Percentiles rank a stretch among this genome's conserved stretches.
These are phyloP conservation scores for Salvia hispanica DNA, from an alignment of 257 asterid genomes.

Conservation along the genomic window DNA sequence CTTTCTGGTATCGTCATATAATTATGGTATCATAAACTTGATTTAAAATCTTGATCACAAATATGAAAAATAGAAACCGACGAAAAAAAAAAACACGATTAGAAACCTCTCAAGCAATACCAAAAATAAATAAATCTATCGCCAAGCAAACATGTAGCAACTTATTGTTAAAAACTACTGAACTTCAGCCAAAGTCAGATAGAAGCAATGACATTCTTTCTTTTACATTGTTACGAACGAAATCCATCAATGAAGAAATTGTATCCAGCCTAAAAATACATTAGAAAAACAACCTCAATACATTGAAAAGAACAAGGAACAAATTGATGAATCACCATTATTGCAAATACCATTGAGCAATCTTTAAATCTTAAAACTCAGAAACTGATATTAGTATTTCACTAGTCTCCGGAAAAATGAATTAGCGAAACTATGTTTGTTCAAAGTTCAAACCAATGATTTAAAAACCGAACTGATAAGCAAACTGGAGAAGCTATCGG, in stretches of 20 bases:
- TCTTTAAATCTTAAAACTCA: conserved; percentile 6
- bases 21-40: conserved; percentile 2
- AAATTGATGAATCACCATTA: conserved; percentile 6
- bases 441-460: neutral
- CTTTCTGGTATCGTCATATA: neutral
- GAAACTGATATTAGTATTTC: conserved; percentile 3
- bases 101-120: neutral
- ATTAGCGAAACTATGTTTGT: conserved; percentile 5
- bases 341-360: conserved; percentile 21
- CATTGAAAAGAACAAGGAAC: neutral
- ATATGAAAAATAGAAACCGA: neutral
- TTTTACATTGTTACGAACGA: neutral
- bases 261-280: neutral
- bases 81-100: neutral
- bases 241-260: neutral
- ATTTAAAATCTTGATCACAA: neutral
- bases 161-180: neutral
- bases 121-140: neutral
- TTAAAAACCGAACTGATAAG: no score
- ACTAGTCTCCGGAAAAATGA: neutral
- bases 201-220: neutral
- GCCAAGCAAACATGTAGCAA: neutral
- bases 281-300: neutral
- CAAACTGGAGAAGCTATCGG: no score
- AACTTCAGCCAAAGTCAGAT: neutral